These are phyloP conservation scores for Hypoxylon fuscum DNA, from an alignment of 495 filamentous ascomycete genomes.

Conservation along the genomic window DNA sequence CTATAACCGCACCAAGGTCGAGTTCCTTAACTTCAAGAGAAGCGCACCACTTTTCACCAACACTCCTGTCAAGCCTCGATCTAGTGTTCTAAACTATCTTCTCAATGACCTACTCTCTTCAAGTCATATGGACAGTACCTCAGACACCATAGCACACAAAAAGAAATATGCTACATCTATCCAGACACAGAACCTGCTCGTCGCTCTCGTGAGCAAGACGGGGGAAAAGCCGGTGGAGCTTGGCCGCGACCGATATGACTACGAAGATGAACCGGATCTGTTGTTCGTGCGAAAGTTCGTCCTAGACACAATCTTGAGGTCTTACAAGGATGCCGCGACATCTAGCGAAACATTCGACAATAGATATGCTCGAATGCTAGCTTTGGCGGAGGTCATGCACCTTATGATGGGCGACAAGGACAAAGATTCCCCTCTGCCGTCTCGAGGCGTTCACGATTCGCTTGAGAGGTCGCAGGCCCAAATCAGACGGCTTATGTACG, in stretches of 20 bases:
- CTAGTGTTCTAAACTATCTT: slow-evolving; percentile 91
- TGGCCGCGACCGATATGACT: slow-evolving; percentile 61
- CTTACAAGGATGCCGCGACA: slow-evolving; percentile 86
- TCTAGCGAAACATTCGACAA: slow-evolving; percentile 83
- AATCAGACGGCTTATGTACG: slow-evolving; percentile 94
- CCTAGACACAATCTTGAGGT: slow-evolving; percentile 88
- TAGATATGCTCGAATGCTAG: slow-evolving; percentile 86
- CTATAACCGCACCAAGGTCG: slow-evolving; percentile 93
- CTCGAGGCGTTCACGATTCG: slow-evolving; percentile 34
- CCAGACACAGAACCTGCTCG: slow-evolving; percentile 84
- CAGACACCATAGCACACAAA: slow-evolving; percentile 77
- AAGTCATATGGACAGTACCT: slow-evolving; percentile 71
- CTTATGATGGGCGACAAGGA: slow-evolving; percentile 87
- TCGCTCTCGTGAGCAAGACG: slow-evolving; percentile 87
- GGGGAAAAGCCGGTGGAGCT: slow-evolving; percentile 72
- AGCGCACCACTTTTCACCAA: slow-evolving; percentile 78
- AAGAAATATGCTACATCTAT: slow-evolving; percentile 85
- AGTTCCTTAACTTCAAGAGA: slow-evolving; percentile 98
- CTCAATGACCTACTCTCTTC: slow-evolving; percentile 84
- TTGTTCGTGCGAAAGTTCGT: slow-evolving; percentile 94
- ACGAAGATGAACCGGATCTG: slow-evolving; percentile 85
- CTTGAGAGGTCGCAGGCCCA: slow-evolving; percentile 69
- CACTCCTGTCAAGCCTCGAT: slow-evolving; percentile 93
- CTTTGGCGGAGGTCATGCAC: slow-evolving; percentile 89
- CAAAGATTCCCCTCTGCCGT: slow-evolving; percentile 53